Evolutionary conservation across 169 alveolate species (phyloP).

Genomic region (Besnoitia besnoiti): DNA sequence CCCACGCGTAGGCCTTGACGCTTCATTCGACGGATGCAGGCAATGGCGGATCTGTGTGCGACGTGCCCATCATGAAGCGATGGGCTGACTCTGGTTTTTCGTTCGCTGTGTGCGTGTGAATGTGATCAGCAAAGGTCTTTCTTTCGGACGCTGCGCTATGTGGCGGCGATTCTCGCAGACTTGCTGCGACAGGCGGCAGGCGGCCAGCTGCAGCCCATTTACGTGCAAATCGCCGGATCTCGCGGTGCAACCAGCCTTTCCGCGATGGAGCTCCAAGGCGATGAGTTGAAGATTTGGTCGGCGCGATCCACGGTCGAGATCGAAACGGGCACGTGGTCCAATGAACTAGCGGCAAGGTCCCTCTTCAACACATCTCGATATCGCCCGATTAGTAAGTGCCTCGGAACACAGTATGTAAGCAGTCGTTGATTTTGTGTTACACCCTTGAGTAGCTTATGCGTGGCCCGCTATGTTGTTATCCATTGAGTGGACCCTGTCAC

Average conservation of each 20-base stretch:
- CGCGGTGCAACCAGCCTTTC: not conserved
- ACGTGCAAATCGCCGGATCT: not conserved
- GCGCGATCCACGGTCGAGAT: not conserved
- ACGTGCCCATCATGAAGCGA: no score
- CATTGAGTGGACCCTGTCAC: no score
- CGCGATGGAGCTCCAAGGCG: not conserved
- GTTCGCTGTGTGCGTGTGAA: not conserved
- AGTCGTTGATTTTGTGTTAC: no score
- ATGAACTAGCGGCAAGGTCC: constrained; percentile 17
- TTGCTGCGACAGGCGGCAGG: constrained; percentile 4
- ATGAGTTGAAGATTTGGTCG: not conserved
- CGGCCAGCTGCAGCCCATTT: not conserved
- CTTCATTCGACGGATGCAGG: no score
- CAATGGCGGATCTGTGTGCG: no score
- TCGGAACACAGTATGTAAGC: no score
- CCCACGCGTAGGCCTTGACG: no score
- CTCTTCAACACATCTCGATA: not conserved
- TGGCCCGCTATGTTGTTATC: no score
- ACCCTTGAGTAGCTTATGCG: no score
- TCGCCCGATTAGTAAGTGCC: not conserved
- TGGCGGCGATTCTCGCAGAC: constrained; percentile 18
- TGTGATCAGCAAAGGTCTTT: not conserved
- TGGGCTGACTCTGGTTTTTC: no score
- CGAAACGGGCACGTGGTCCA: not conserved
- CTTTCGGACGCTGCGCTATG: constrained; percentile 14